These are phyloP conservation scores for Metschnikowia henanensis DNA, from an alignment of 805 yeast genomes.

Conservation along the genomic window DNA sequence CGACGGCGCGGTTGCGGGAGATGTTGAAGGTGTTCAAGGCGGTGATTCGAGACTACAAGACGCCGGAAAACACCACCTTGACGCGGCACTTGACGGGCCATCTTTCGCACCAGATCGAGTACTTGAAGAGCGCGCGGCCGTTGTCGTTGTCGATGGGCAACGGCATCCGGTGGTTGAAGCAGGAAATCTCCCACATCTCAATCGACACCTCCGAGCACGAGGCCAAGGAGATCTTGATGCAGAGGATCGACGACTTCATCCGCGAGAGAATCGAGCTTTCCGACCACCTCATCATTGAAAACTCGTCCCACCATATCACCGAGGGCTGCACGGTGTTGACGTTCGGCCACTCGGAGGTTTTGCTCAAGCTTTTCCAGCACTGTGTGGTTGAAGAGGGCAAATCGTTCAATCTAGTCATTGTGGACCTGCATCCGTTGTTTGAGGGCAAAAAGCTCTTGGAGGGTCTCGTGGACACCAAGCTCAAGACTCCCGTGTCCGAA, in stretches of 20 bases:
- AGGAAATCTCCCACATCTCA: conserved; percentile 81
- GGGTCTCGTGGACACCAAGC: conserved; percentile 50
- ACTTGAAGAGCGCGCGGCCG: conserved; percentile 87
- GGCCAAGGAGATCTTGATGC: conserved; percentile 65
- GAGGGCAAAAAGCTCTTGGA: conserved; percentile 84
- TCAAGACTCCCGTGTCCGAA: conserved; percentile 13
- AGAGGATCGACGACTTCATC: conserved; percentile 75
- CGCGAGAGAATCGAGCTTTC: conserved; percentile 83
- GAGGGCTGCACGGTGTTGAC: conserved; percentile 81
- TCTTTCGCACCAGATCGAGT: conserved; percentile 90
- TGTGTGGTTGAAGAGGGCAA: conserved; percentile 62
- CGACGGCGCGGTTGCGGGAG: conserved; percentile 78
- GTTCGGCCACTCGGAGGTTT: conserved; percentile 85
- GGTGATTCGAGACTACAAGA: conserved; percentile 75
- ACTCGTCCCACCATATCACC: conserved; percentile 74
- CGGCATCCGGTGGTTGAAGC: conserved; percentile 96
- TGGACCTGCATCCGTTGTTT: conserved; percentile 91
- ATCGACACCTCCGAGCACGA: conserved; percentile 65
- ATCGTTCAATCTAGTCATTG: conserved; percentile 75
- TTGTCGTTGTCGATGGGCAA: conserved; percentile 95
- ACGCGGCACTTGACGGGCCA: conserved; percentile 87
- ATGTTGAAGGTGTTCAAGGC: conserved; percentile 83
- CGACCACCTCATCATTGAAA: conserved; percentile 76
- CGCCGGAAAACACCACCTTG: conserved; percentile 83
- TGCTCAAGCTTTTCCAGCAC: conserved; percentile 68